phyloP scores from a whole-genome alignment of 257 asterid genomes.

The Euphrasia confusa region DNA sequence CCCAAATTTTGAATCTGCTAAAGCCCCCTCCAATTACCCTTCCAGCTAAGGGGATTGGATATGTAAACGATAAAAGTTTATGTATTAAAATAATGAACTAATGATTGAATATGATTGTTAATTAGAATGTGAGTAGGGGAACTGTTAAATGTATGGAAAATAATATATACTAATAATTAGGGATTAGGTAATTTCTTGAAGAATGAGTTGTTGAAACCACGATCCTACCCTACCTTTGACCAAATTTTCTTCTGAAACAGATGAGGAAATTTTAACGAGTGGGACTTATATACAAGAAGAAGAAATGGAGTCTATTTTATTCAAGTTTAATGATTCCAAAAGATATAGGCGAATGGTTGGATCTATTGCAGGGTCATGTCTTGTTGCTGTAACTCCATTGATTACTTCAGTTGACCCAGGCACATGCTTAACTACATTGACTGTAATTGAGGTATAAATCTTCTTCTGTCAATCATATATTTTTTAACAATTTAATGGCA shows the following conservation, averaged over 20 bases:
- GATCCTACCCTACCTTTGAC: slow-evolving; percentile 9
- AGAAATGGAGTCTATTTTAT: slow-evolving; percentile 65
- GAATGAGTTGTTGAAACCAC: not conserved
- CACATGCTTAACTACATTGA: slow-evolving; percentile 69
- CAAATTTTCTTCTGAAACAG: slow-evolving; percentile 28
- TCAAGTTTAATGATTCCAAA: slow-evolving; percentile 66
- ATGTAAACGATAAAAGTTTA: too few species aligned
- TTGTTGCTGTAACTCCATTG: slow-evolving; percentile 70
- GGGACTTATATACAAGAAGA: slow-evolving; percentile 38
- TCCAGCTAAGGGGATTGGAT: too few species aligned
- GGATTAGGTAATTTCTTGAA: too few species aligned
- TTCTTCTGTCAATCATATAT: not conserved
- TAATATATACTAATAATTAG: too few species aligned
- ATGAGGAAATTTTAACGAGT: slow-evolving; percentile 23
- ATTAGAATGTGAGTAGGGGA: too few species aligned
- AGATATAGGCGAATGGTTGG: slow-evolving; percentile 78
- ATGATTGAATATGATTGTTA: too few species aligned
- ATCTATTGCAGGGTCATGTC: slow-evolving; percentile 78
- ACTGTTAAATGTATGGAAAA: too few species aligned
- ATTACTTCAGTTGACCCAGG: slow-evolving; percentile 71
- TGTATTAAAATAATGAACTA: too few species aligned
- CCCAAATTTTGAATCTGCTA: slow-evolving; percentile 1
- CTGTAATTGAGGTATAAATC: slow-evolving; percentile 57
- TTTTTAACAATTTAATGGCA: not conserved
- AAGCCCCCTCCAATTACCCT: too few species aligned